These are phyloP conservation scores for Astrothelium macrocarpum DNA, from an alignment of 495 filamentous ascomycete species.

Conservation along the genomic window DNA sequence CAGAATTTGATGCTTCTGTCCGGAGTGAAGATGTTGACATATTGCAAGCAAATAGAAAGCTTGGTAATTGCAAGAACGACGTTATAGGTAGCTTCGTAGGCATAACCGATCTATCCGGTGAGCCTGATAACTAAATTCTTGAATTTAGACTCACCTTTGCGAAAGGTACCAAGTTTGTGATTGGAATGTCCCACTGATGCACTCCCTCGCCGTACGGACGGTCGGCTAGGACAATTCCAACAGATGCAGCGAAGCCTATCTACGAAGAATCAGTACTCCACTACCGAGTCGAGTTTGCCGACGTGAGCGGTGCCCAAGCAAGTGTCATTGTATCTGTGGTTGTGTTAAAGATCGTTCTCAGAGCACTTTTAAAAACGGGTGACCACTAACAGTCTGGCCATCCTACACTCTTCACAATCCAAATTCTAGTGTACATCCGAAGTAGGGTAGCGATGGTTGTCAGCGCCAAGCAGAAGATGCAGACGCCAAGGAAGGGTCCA, in stretches of 20 bases:
- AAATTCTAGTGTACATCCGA: not conserved
- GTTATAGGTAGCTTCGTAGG: not conserved
- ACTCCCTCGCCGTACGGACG: conserved; percentile 1
- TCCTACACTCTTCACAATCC: conserved; percentile 1
- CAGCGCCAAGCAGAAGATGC: conserved; percentile 2
- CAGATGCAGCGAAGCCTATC: conserved; percentile 2
- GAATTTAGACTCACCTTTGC: not conserved
- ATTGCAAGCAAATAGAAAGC: not conserved
- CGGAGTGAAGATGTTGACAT: not conserved
- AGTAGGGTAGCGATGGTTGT: conserved; percentile 3
- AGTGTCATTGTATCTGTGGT: conserved; percentile 1
- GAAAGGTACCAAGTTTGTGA: not conserved
- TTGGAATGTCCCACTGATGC: conserved; percentile 2
- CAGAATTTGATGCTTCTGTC: not conserved
- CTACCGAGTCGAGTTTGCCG: not conserved
- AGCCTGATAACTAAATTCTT: not conserved
- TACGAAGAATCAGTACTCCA: not conserved
- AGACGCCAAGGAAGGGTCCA: not conserved
- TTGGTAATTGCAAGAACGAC: not conserved
- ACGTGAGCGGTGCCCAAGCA: conserved; percentile 1
- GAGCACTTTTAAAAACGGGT: not conserved
- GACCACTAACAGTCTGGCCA: conserved; percentile 1
- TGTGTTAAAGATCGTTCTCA: not conserved
- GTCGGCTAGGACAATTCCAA: not conserved
- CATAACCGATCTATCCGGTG: conserved; percentile 1